phyloP scores from a whole-genome alignment of 192 early-diverging fungal genomes.

The Podila epigama region DNA sequence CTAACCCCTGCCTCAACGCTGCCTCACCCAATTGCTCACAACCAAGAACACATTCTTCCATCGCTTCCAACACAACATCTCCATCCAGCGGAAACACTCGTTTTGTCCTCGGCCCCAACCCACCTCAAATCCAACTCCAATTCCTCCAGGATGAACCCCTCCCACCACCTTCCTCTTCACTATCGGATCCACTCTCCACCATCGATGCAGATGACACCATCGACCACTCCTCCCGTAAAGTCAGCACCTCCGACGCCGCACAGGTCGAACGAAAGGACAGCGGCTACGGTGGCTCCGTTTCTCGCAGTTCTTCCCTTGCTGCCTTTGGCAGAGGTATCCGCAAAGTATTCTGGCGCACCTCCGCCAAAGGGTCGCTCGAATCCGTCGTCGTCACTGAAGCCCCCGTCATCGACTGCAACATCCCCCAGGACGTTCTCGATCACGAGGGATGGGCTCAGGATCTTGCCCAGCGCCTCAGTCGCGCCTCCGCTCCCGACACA shows the following conservation, averaged over 20 bases:
- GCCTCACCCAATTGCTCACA: constrained; percentile 29
- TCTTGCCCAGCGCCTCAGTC: constrained; percentile 19
- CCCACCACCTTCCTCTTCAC: constrained; percentile 9
- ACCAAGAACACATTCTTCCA: constrained; percentile 10
- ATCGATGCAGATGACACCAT: background rate
- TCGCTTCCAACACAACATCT: background rate
- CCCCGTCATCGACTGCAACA: constrained; percentile 32
- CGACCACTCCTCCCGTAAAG: background rate
- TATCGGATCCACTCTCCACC: background rate
- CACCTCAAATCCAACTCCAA: constrained; percentile 41
- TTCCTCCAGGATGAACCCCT: constrained; percentile 37
- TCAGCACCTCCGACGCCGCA: constrained; percentile 6
- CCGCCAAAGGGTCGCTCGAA: constrained; percentile 20
- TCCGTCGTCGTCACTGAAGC: constrained; percentile 15
- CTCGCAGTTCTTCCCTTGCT: constrained; percentile 36
- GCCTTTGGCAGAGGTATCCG: constrained; percentile 39
- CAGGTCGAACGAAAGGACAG: constrained; percentile 43
- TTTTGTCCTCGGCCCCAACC: constrained; percentile 24
- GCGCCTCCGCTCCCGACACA: constrained; percentile 15
- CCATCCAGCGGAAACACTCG: background rate
- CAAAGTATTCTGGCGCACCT: constrained; percentile 37
- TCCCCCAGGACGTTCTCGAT: constrained; percentile 39
- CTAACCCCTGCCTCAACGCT: too few species aligned
- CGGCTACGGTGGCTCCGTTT: constrained; percentile 40
- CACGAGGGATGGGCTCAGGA: constrained; percentile 42